These are phyloP conservation scores for Eutreptiella sp. DNA, from an alignment of 208 protist genomes.

Conservation along the genomic window DNA sequence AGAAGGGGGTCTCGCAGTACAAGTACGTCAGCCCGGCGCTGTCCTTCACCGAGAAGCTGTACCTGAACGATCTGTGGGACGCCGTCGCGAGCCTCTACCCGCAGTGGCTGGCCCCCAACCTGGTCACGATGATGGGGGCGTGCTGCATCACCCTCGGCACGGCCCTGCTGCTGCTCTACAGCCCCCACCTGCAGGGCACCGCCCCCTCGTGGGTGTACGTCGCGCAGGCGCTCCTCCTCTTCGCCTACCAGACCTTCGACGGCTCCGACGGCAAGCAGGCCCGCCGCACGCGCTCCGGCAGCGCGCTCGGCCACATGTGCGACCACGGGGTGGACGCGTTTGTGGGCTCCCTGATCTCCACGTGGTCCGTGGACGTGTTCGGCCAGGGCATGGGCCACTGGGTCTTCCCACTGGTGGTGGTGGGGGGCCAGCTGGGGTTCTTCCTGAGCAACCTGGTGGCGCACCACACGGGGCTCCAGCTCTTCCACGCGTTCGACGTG, in stretches of 20 bases:
- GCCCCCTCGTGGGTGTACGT: conserved; percentile 77
- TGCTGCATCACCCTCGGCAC: conserved; percentile 16
- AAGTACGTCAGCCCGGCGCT: too few relatives aligned
- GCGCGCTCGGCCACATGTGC: conserved; percentile 54
- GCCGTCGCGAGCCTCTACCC: neutral
- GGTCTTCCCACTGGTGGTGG: too few relatives aligned
- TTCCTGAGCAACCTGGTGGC: too few relatives aligned
- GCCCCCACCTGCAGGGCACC: neutral
- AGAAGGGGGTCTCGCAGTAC: too few relatives aligned
- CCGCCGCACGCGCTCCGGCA: conserved; percentile 39
- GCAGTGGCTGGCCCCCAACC: conserved; percentile 16
- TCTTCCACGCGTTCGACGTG: too few relatives aligned
- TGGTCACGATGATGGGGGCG: conserved; percentile 31
- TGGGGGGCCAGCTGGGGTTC: too few relatives aligned
- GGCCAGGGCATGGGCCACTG: too few relatives aligned
- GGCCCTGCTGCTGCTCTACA: neutral
- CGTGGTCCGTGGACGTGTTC: neutral
- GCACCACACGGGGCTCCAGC: too few relatives aligned
- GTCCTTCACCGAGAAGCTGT: too few relatives aligned
- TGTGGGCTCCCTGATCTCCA: neutral
- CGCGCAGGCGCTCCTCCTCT: conserved; percentile 55
- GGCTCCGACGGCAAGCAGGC: conserved; percentile 63
- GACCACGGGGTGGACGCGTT: conserved; percentile 54
- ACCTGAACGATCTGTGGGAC: too few relatives aligned
- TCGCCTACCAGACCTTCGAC: conserved; percentile 53